These are phyloP conservation scores for Capniomyces stellatus DNA, from an alignment of 371 early-diverging fungal species.

Conservation along the genomic window DNA sequence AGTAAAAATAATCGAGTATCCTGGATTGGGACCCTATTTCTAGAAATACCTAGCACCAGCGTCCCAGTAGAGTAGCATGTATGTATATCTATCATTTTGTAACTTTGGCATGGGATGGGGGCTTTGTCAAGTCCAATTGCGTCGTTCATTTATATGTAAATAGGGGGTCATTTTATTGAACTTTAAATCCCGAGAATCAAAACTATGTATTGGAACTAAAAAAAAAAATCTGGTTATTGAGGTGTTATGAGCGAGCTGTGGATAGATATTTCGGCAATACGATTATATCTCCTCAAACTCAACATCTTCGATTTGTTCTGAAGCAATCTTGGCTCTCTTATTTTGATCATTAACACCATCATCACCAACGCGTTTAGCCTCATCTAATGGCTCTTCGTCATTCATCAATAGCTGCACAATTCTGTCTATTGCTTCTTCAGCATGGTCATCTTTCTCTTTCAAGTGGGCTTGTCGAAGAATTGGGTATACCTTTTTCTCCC, in stretches of 20 bases:
- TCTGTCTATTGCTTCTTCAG: conserved; percentile 47
- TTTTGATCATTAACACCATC: conserved; percentile 19
- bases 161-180: too few relatives aligned
- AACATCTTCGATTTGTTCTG: too few relatives aligned
- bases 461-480: conserved; percentile 67
- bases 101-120: too few relatives aligned
- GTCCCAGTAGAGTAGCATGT: too few relatives aligned
- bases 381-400: conserved; percentile 36
- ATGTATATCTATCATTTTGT: too few relatives aligned
- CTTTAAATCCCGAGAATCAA: not conserved
- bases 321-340: too few relatives aligned
- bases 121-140: too few relatives aligned
- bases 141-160: too few relatives aligned
- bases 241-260: too few relatives aligned
- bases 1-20: too few relatives aligned
- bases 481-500: conserved; percentile 66
- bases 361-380: not conserved
- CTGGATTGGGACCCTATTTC: too few relatives aligned
- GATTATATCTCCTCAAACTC: conserved; percentile 18
- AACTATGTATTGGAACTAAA: not conserved
- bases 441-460: conserved; percentile 40
- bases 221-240: not conserved
- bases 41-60: too few relatives aligned
- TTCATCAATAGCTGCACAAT: conserved; percentile 75
- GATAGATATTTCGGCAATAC: not conserved